These are phyloP conservation scores for Panus rudis DNA, from an alignment of 768 basidiomycete genomes.

Conservation along the genomic window DNA sequence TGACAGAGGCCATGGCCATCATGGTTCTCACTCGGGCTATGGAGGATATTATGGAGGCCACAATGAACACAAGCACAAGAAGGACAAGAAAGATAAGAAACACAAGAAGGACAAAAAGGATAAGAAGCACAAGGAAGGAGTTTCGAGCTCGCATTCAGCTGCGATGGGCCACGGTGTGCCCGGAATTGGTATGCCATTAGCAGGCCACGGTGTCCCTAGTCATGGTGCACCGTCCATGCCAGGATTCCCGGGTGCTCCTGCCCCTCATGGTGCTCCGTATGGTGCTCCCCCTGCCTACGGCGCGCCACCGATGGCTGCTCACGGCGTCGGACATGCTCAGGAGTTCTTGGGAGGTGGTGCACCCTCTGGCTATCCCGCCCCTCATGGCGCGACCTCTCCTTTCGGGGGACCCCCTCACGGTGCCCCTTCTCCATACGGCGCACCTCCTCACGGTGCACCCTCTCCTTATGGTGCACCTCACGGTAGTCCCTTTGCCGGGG, in stretches of 20 bases:
- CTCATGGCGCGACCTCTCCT: conserved; percentile 5
- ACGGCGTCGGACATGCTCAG: too few species aligned
- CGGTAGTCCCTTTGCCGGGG: neutral
- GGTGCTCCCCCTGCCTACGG: neutral
- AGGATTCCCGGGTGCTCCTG: neutral
- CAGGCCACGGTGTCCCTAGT: neutral
- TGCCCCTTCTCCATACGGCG: neutral
- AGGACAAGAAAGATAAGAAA: conserved; percentile 20
- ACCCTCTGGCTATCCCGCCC: too few species aligned
- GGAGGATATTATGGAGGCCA: neutral
- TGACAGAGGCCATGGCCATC: neutral
- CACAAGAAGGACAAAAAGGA: conserved; percentile 23
- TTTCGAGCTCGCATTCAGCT: neutral
- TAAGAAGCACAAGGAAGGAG: conserved; percentile 6
- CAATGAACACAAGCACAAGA: conserved; percentile 23
- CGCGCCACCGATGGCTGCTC: too few species aligned
- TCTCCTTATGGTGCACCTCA: neutral
- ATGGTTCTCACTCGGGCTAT: neutral
- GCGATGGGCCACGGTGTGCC: neutral
- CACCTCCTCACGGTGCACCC: neutral
- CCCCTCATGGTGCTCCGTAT: neutral
- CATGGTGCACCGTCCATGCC: neutral
- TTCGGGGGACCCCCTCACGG: neutral
- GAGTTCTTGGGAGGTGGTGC: too few species aligned
- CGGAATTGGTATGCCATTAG: neutral